A percentile compares a stretch with the other conserved stretches of the same genome.
Conservation (phyloP, 306 rosid genomes). For the Notholithocarpus densiflorus region DNA sequence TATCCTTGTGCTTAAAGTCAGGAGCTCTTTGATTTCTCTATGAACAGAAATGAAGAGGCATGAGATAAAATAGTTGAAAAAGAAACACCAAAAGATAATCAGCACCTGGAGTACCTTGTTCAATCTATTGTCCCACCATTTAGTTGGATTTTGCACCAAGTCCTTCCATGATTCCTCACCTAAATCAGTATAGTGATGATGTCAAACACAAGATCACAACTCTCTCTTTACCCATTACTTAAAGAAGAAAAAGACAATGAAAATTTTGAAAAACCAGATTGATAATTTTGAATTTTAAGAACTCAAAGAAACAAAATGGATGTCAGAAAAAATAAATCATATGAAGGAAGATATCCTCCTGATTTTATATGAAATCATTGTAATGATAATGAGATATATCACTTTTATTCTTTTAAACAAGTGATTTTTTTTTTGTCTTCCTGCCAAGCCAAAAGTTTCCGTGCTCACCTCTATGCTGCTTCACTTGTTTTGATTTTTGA, state of each 20-base stretch:
- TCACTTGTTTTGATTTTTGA: constrained; percentile 16
- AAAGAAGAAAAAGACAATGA: background rate
- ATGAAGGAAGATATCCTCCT: background rate
- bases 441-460: too few relatives aligned
- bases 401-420: background rate
- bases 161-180: constrained; percentile 59
- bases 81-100: background rate
- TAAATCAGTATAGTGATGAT: constrained; percentile 21
- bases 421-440: background rate
- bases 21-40: constrained; percentile 45
- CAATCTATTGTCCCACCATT: constrained; percentile 76
- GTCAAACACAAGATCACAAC: background rate
- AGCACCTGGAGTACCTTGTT: constrained; percentile 41
- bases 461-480: constrained; percentile 14
- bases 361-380: background rate
- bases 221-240: background rate
- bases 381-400: background rate
- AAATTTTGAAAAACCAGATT: background rate
- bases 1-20: constrained; percentile 74
- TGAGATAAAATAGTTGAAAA: background rate
- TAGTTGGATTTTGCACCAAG: constrained; percentile 50
- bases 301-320: background rate
- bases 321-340: background rate
- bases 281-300: background rate
- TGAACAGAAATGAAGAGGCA: background rate